A percentile compares a stretch with the other conserved stretches of the same genome.
Conservation (phyloP, 179 eudicot genomes). For the Beta corolliflora region DNA sequence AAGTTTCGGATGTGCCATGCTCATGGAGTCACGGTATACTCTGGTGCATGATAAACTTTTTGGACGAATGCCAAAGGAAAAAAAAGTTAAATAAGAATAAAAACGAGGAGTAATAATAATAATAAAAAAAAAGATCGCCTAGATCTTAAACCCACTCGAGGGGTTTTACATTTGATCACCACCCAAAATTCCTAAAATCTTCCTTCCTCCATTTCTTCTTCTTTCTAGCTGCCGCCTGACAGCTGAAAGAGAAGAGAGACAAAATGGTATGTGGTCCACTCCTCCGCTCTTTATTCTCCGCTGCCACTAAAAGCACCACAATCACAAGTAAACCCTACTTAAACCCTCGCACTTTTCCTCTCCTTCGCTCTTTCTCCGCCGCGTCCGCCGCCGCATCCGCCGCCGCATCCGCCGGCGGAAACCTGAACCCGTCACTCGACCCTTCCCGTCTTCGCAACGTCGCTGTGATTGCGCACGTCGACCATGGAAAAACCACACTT, state of each 20-base stretch:
- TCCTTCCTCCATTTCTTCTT: background rate
- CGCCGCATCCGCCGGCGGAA: constrained; percentile 35
- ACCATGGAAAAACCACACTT: constrained; percentile 94
- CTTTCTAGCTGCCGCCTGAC: background rate
- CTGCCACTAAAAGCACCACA: constrained; percentile 36
- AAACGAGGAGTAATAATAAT: too few species aligned
- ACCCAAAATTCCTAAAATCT: background rate
- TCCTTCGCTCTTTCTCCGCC: constrained; percentile 27
- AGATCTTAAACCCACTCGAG: background rate
- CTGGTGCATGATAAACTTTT: too few species aligned
- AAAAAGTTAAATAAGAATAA: too few species aligned
- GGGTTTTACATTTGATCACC: background rate
- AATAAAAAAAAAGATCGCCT: background rate
- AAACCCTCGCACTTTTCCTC: constrained; percentile 24
- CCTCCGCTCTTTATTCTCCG: constrained; percentile 56
- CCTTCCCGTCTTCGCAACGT: constrained; percentile 84
- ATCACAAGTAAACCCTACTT: constrained; percentile 19
- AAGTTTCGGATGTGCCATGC: too few species aligned
- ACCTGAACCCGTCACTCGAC: constrained; percentile 42
- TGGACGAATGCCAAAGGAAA: too few species aligned
- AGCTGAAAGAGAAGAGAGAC: background rate
- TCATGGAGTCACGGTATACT: too few species aligned
- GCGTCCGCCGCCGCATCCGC: constrained; percentile 45
- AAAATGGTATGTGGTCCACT: constrained; percentile 62
- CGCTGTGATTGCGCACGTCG: constrained; percentile 95